Conservation (phyloP, 2,329 filamentous ascomycete species). For the Exophiala aquamarina region DNA sequence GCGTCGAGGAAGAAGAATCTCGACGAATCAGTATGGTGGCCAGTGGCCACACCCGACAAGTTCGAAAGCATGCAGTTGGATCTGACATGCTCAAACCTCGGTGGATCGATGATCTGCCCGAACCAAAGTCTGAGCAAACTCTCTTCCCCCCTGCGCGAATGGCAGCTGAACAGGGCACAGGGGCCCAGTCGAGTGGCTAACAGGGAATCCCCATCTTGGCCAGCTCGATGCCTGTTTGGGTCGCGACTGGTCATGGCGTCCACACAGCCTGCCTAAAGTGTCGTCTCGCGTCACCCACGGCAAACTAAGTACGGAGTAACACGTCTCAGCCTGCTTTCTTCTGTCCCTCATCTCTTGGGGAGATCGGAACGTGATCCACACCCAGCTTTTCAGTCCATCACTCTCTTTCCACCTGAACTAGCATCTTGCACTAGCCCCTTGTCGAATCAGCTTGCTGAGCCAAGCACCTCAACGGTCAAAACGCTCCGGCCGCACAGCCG, state of each 20-base stretch:
- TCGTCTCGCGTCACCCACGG: constrained; percentile 5
- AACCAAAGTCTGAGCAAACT: constrained; percentile 14
- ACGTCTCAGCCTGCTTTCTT: constrained; percentile 12
- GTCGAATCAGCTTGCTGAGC: constrained; percentile 5
- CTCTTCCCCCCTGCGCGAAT: not conserved
- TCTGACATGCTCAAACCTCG: constrained; percentile 12
- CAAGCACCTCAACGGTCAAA: constrained; percentile 24
- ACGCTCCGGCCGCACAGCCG: constrained; percentile 21
- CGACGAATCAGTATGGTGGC: no score
- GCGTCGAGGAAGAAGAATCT: no score
- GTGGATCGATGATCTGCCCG: constrained; percentile 21
- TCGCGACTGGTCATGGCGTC: constrained; percentile 15
- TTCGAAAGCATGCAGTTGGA: not conserved
- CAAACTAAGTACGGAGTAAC: constrained; percentile 11
- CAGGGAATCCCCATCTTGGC: constrained; percentile 7
- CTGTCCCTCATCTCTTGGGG: constrained; percentile 9
- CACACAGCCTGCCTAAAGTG: constrained; percentile 9
- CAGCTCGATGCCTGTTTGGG: constrained; percentile 9
- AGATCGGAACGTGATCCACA: constrained; percentile 1
- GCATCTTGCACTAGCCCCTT: not conserved
- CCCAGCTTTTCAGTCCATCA: not conserved
- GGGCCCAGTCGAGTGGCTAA: constrained; percentile 2
- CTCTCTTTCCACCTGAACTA: not conserved
- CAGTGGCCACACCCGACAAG: no score
- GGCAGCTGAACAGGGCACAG: no score